Evolutionary conservation across 257 asterid species (phyloP).

Genomic region (Fraxinus anomala): DNA sequence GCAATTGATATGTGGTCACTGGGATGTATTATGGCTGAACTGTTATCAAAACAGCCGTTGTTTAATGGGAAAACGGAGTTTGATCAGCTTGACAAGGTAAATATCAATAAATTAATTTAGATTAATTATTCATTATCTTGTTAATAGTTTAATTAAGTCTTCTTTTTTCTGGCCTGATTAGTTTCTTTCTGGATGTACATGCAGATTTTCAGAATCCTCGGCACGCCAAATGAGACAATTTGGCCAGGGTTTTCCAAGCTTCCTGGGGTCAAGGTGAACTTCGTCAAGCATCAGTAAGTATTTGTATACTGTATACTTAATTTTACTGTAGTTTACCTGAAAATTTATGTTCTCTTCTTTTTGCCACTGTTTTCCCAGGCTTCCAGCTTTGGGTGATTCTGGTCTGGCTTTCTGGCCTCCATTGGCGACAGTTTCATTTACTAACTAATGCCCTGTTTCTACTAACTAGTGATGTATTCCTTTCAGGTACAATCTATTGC

Average conservation of each 20-base stretch:
- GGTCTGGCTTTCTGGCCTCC: slow-evolving; percentile 77
- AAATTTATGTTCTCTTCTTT: slow-evolving; percentile 54
- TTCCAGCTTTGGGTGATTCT: slow-evolving; percentile 88
- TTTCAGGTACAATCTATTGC: slow-evolving; percentile 74
- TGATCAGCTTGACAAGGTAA: slow-evolving; percentile 86
- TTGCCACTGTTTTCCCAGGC: slow-evolving; percentile 85
- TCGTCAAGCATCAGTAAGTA: slow-evolving; percentile 84
- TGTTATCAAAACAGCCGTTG: slow-evolving; percentile 64
- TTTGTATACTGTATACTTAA: slow-evolving; percentile 28
- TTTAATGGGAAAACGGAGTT: slow-evolving; percentile 77
- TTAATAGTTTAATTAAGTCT: neutral
- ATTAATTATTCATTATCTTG: neutral
- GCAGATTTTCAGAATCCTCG: slow-evolving; percentile 79
- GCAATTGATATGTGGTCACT: slow-evolving; percentile 96
- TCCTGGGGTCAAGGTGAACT: slow-evolving; percentile 79
- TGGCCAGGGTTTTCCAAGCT: slow-evolving; percentile 92
- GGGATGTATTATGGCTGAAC: slow-evolving; percentile 94
- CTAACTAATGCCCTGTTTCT: slow-evolving; percentile 40
- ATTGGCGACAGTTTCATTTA: slow-evolving; percentile 44
- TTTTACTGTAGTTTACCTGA: slow-evolving; percentile 6
- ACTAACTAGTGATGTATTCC: slow-evolving; percentile 40
- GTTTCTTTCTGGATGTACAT: slow-evolving; percentile 19
- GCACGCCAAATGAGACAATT: slow-evolving; percentile 83
- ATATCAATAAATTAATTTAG: neutral
- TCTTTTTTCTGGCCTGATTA: slow-evolving; percentile 13